Evolutionary conservation across 1,139 yeast genomes (phyloP), one percentile per base, ranked within the genome.

Genomic region (Geotrichum europaeum): DNA sequence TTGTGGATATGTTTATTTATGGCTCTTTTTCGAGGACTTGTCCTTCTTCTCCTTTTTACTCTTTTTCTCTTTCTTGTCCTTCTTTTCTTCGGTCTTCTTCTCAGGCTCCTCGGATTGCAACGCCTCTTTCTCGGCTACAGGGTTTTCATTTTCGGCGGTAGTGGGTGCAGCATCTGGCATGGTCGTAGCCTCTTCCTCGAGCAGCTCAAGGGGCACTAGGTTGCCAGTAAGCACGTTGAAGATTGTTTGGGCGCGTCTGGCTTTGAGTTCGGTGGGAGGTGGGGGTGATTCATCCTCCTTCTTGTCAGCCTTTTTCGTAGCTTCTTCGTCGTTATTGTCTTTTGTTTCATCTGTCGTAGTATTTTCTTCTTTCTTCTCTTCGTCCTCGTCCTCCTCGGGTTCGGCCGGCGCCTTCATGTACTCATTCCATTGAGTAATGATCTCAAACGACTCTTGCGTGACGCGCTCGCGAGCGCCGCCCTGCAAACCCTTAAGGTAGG

Each of bases 401-500:
- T 61, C 67, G 20, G 65, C 68, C 40, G 66, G 63, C 62, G 66
- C 65, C 45, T 64, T 62, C 75, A 81, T 81, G 61, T 78, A 73
- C 34, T 71, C 73, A 65, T 87, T 87, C 94, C 95, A 88, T 57
- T 76, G 73, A 1, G 71, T 72, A 20, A 85, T 75, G 4, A 81
- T 79, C 12, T 69, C 75, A 62, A 73, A 75, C 69, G 87, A 80
- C 18, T 82, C 84, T 4, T 76, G 81, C 10, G 81, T 73, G 20
- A 89, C 72, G 64, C 96, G 77, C 22, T 77, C 82, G 64, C 85
- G 76, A 5, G 89, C 81, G 0, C 89, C 90, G 3, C 96, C 96
- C 71, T 86, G 89, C 40, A 90, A 70, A 2, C 89, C 89, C 51
- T 78, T 80, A 56, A 90, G 74, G 69, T 92, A 92, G 10, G 73